Percentiles rank a stretch among this genome's conserved stretches.
Conservation (phyloP, 2,329 filamentous ascomycete species). For the Calonectria multiphialidica region DNA sequence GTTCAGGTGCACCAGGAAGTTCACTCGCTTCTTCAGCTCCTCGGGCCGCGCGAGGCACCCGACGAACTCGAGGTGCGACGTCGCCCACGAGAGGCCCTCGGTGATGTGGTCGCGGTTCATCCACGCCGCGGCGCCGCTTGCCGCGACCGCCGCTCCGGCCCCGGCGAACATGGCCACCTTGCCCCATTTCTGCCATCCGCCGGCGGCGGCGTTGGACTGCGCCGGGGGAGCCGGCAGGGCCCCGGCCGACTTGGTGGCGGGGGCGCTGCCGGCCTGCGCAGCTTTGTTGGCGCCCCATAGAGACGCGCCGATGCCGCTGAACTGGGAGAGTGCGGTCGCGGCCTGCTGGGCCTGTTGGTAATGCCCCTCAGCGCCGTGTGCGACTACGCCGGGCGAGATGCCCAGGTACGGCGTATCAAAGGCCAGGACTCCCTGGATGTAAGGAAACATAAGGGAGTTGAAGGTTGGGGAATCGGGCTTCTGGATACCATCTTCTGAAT, state of each 20-base stretch:
- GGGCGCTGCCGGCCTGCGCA: conserved; percentile 46
- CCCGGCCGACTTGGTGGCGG: conserved; percentile 30
- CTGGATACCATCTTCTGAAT: conserved; percentile 57
- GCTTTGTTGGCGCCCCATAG: conserved; percentile 69
- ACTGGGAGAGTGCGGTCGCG: conserved; percentile 76
- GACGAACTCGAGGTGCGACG: conserved; percentile 93
- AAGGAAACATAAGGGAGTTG: conserved; percentile 88
- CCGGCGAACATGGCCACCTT: conserved; percentile 89
- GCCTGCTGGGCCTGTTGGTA: conserved; percentile 78
- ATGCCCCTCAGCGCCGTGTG: conserved; percentile 87
- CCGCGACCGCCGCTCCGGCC: conserved; percentile 84
- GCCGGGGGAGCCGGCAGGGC: conserved; percentile 48
- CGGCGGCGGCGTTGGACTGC: conserved; percentile 25
- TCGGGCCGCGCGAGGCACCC: conserved; percentile 88
- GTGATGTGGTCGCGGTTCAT: conserved; percentile 84
- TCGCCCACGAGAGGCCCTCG: conserved; percentile 83
- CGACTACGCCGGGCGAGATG: conserved; percentile 85
- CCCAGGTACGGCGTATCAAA: conserved; percentile 95
- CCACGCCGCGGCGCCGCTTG: conserved; percentile 87
- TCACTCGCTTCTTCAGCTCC: conserved; percentile 81
- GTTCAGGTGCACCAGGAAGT: conserved; percentile 74
- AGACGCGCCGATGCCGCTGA: conserved; percentile 74
- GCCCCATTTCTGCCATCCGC: conserved; percentile 83
- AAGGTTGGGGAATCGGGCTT: conserved; percentile 53
- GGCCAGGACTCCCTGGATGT: conserved; percentile 88